phyloP scores from a whole-genome alignment of 768 basidiomycete genomes.

The Neoboletus subvelutipes region DNA sequence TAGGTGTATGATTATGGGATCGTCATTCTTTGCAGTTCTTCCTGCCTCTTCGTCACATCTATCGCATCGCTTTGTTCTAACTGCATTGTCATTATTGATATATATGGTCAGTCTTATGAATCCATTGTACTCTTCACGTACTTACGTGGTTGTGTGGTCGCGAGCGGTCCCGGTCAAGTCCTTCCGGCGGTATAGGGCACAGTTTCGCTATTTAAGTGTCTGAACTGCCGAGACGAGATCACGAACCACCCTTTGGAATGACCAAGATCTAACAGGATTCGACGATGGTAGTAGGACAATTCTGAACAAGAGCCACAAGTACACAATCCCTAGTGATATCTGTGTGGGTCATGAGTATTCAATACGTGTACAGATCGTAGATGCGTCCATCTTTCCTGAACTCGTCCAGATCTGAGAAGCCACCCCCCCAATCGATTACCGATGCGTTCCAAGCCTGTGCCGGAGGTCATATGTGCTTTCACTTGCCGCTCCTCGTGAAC shows the following conservation, averaged over 20 bases:
- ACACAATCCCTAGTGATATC: not conserved
- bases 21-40: not conserved
- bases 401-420: not conserved
- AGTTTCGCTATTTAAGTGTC: not conserved
- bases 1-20: slow-evolving; percentile 28
- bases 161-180: not conserved
- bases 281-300: not conserved
- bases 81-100: slow-evolving; percentile 25
- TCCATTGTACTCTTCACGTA: slow-evolving; percentile 3
- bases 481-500: slow-evolving; percentile 26
- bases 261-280: not conserved
- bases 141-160: not conserved
- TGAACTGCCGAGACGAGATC: not conserved
- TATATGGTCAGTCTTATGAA: slow-evolving; percentile 20
- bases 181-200: not conserved
- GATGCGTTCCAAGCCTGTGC: not conserved
- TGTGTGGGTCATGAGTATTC: not conserved
- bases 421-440: not conserved
- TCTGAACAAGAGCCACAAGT: not conserved
- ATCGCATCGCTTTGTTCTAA: not conserved
- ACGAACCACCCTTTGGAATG: too few species aligned
- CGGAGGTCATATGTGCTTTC: not conserved
- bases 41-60: not conserved
- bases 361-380: slow-evolving; percentile 4
- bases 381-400: not conserved